Base-by-base conservation (phyloP, 2,329 filamentous ascomycete species). In the Neobulgaria alba region DNA sequence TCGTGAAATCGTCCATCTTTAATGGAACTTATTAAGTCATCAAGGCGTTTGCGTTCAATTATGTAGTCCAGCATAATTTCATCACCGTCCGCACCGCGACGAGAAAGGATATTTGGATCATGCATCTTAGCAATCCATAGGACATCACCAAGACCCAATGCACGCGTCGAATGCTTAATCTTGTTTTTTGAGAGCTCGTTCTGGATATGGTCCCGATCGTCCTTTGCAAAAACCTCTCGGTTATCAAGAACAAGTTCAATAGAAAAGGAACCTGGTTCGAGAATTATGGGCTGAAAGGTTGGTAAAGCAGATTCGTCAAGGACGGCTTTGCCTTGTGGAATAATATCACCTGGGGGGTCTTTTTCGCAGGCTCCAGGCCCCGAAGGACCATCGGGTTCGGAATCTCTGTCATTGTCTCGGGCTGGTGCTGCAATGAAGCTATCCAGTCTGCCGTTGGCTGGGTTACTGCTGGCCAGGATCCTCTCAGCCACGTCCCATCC, bases 1-100 rank as follows among this genome's bases (percentile, higher is more conserved):
- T 92, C 85, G 51, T 82, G 81, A 52, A 88, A 90, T 2, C 85
- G 77, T 1, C 84, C 83, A 47, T 90, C 85, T 59, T 84, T 87
- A 63, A 92, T 86, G 47, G 82, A 88, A 37, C 72, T 67, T n/a
- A 90, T 72, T 34, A 92, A 65, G 58, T 92, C 85, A 55, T 90
- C 85, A 0, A 89, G 71, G 7, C 85, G 72, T 58, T 92, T 92
- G 46, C 85, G 73, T 62, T 92, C 85, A 1, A 88, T 73, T 33
- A 92, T 85, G 70, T 80, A 86, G 59, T 90, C 85, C 3, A 92
- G 67, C 34, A 87, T 76, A 10, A 90, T 63, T 58, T 89, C 84
- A 43, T 77, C 72, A 12, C 80, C 77, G 54, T 81, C 75, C 2
- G 67, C 65, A 10, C 80, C 80, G 37, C 73, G 64, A 3, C 65